Conservation (phyloP, 257 asterid genomes). For the Ajuga chamaepitys region DNA sequence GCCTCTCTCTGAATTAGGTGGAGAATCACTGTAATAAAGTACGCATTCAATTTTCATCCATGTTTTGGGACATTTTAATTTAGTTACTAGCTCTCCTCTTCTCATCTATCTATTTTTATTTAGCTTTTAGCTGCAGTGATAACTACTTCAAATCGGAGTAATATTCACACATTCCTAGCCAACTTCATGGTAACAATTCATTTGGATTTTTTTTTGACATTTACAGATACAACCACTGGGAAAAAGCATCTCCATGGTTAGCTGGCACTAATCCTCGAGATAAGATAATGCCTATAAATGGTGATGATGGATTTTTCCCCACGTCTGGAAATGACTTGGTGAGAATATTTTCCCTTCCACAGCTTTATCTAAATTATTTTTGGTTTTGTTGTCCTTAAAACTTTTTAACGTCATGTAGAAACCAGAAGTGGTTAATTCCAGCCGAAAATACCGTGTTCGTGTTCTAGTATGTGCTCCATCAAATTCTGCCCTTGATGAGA, state of each 20-base stretch:
- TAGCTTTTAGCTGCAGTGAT: background rate
- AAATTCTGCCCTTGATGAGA: slow-evolving; percentile 97
- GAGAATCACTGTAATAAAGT: background rate
- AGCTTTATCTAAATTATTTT: slow-evolving; percentile 8
- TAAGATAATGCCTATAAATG: slow-evolving; percentile 72
- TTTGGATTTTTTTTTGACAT: slow-evolving; percentile 4
- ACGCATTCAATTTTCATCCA: background rate
- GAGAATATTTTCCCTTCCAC: slow-evolving; percentile 14
- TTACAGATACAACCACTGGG: slow-evolving; percentile 78
- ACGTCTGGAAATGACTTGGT: slow-evolving; percentile 91
- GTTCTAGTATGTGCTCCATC: slow-evolving; percentile 98
- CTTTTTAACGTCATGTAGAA: slow-evolving; percentile 37
- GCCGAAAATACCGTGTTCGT: slow-evolving; percentile 90
- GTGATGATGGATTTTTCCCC: slow-evolving; percentile 97
- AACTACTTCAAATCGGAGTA: background rate
- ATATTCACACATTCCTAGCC: background rate
- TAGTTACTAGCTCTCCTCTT: background rate
- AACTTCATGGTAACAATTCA: background rate
- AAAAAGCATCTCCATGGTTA: slow-evolving; percentile 93
- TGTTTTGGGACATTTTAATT: slow-evolving; percentile 5
- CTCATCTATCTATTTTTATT: background rate
- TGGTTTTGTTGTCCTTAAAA: slow-evolving; percentile 13
- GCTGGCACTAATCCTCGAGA: slow-evolving; percentile 78
- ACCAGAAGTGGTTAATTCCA: slow-evolving; percentile 87
- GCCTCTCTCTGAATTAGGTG: background rate